phyloP scores from a whole-genome alignment of 352 stramenopile species.

The Phytopythium chamaehyphon region DNA sequence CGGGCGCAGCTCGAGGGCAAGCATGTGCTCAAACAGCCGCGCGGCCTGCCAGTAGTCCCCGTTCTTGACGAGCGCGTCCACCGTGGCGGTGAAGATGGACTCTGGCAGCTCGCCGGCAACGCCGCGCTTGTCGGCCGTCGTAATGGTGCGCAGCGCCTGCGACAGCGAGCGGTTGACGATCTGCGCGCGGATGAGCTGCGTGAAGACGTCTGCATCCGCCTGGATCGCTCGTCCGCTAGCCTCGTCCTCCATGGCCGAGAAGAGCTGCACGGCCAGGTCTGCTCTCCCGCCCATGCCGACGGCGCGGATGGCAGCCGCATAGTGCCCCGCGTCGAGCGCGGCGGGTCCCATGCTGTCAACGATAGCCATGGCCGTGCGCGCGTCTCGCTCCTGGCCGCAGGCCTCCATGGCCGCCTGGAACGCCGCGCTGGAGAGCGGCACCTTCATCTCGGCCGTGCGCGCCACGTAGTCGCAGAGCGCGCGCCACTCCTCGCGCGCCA shows the following conservation, averaged over 20 bases:
- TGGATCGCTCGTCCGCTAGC: slow-evolving; percentile 25
- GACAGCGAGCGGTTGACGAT: slow-evolving; percentile 57
- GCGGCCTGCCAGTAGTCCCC: slow-evolving; percentile 64
- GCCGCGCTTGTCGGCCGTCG: slow-evolving; percentile 41
- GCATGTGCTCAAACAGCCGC: slow-evolving; percentile 73
- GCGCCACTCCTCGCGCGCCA: slow-evolving; percentile 63
- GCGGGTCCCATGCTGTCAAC: slow-evolving; percentile 33
- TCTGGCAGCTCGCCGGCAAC: slow-evolving; percentile 41
- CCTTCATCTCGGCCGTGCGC: slow-evolving; percentile 35
- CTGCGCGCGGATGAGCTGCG: slow-evolving; percentile 75
- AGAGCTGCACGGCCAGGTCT: slow-evolving; percentile 51
- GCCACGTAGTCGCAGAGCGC: slow-evolving; percentile 49
- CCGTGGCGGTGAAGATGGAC: slow-evolving; percentile 73
- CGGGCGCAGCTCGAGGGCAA: slow-evolving; percentile 49
- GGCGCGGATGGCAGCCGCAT: slow-evolving; percentile 57
- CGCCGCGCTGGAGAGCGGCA: slow-evolving; percentile 58
- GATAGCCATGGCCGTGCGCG: slow-evolving; percentile 41
- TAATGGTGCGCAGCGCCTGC: slow-evolving; percentile 77
- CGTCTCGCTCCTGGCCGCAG: slow-evolving; percentile 57
- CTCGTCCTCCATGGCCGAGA: slow-evolving; percentile 60
- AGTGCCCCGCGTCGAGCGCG: slow-evolving; percentile 24
- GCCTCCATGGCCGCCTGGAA: slow-evolving; percentile 74
- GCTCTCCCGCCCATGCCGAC: slow-evolving; percentile 53
- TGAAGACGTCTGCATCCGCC: slow-evolving; percentile 28
- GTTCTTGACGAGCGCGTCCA: slow-evolving; percentile 59